Conservation (phyloP, 768 basidiomycete genomes). For the Leccinum boreale region DNA sequence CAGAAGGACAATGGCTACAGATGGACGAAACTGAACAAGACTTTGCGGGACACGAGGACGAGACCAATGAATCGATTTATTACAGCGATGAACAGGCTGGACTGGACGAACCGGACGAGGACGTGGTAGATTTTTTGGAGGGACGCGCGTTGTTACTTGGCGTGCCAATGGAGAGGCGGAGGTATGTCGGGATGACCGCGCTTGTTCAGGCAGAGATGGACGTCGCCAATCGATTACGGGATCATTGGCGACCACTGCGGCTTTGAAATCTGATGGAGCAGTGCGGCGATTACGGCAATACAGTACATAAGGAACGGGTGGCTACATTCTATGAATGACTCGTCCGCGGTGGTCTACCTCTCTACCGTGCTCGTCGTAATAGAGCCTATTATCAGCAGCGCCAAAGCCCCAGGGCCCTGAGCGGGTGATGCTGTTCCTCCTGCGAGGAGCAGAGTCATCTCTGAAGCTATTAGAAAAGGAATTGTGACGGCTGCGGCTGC, state of each 20-base stretch:
- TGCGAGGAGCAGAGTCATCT: conserved; percentile 13
- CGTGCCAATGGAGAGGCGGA: conserved; percentile 14
- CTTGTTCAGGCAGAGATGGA: conserved; percentile 54
- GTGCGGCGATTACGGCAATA: not conserved
- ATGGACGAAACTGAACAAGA: not conserved
- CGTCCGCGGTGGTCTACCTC: conserved; percentile 26
- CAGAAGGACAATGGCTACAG: not conserved
- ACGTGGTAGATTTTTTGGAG: conserved; percentile 39
- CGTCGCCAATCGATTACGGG: conserved; percentile 52
- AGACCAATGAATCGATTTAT: not conserved
- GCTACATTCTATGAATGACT: conserved; percentile 24
- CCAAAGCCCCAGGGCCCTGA: conserved; percentile 23
- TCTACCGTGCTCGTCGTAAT: conserved; percentile 24
- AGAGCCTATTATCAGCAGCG: conserved; percentile 15
- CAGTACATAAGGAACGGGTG: not conserved
- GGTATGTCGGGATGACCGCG: conserved; percentile 18
- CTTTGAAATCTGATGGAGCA: conserved; percentile 31
- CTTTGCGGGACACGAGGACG: not conserved
- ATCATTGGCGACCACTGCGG: conserved; percentile 67
- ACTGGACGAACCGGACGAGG: not conserved
- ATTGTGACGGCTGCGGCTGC: conserved; percentile 26
- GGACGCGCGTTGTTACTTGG: conserved; percentile 53
- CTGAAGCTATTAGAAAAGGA: conserved; percentile 25
- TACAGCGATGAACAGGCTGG: not conserved
- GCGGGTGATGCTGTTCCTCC: conserved; percentile 20